Percentiles rank a stretch among this genome's conserved stretches.
phyloP scores from a whole-genome alignment of 768 basidiomycete genomes.

The Pleurotus citrinopileatus region DNA sequence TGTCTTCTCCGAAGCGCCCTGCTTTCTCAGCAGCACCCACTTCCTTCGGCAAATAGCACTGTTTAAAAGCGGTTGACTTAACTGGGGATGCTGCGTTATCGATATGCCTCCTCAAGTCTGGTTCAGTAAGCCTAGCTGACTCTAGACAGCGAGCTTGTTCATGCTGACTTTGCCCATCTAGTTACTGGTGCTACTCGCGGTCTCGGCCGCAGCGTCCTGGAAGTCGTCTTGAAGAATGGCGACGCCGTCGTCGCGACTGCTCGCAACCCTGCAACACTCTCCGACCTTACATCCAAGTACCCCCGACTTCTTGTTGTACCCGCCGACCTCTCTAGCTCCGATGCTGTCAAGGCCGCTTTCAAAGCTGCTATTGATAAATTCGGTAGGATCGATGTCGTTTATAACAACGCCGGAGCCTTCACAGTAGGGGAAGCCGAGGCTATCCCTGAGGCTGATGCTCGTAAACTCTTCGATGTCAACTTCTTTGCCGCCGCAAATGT shows the following conservation, averaged over 20 bases:
- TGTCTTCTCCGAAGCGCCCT: neutral
- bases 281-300: constrained; percentile 26
- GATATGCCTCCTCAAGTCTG: constrained; percentile 10
- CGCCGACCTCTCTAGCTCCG: constrained; percentile 31
- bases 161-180: neutral
- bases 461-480: constrained; percentile 35
- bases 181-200: constrained; percentile 24
- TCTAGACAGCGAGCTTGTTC: neutral
- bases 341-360: constrained; percentile 30
- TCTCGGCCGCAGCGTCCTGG: constrained; percentile 34
- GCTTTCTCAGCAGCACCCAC: constrained; percentile 8
- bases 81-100: neutral
- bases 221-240: constrained; percentile 31
- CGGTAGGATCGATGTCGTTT: constrained; percentile 37
- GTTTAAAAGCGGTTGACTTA: neutral
- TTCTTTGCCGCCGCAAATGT: constrained; percentile 36
- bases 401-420: constrained; percentile 38
- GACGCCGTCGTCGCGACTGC: constrained; percentile 39
- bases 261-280: constrained; percentile 29
- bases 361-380: constrained; percentile 25
- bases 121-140: constrained; percentile 2
- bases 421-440: constrained; percentile 35
- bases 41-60: constrained; percentile 1
- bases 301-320: constrained; percentile 27
- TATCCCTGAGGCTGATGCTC: constrained; percentile 28